A percentile compares a stretch with the other conserved stretches of the same genome.
Evolutionary conservation across 2,329 filamentous ascomycete species (phyloP).

Genomic region (Phaeomoniella chlamydospora): DNA sequence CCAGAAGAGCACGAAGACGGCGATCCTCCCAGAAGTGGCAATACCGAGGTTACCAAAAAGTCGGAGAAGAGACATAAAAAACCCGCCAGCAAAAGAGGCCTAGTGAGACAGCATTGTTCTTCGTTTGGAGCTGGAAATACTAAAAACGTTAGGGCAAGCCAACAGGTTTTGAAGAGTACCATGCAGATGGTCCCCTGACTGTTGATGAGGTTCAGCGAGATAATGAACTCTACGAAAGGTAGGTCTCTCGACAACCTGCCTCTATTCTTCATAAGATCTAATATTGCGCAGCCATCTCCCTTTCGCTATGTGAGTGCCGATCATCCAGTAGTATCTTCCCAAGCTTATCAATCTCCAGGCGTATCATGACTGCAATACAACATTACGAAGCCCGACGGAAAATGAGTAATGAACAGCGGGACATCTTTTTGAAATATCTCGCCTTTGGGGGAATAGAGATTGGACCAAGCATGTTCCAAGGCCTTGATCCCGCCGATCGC

Average conservation of each 20-base stretch:
- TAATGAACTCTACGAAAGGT: conserved; percentile 52
- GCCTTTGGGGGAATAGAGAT: conserved; percentile 67
- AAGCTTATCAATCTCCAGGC: conserved; percentile 28
- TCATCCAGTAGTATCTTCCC: background rate
- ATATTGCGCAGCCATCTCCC: conserved; percentile 27
- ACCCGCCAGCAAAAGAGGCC: conserved; percentile 24
- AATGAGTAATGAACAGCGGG: conserved; percentile 45
- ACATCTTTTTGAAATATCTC: conserved; percentile 67
- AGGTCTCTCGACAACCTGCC: conserved; percentile 17
- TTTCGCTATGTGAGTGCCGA: conserved; percentile 41
- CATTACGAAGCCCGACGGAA: conserved; percentile 67
- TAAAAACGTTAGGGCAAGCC: conserved; percentile 27
- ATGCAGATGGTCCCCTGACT: conserved; percentile 65
- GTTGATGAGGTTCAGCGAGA: conserved; percentile 54
- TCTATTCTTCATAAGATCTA: background rate
- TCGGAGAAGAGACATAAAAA: conserved; percentile 19
- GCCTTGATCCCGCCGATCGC: conserved; percentile 45
- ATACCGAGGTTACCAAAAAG: conserved; percentile 20
- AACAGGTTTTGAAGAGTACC: conserved; percentile 69
- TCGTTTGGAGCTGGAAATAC: too few species aligned
- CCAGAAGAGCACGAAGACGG: background rate
- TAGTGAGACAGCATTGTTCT: too few species aligned
- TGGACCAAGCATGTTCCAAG: conserved; percentile 45
- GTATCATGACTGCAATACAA: conserved; percentile 74
- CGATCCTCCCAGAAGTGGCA: too few species aligned